phyloP scores from a whole-genome alignment of 768 basidiomycete species.

The Nidula microcarpa region DNA sequence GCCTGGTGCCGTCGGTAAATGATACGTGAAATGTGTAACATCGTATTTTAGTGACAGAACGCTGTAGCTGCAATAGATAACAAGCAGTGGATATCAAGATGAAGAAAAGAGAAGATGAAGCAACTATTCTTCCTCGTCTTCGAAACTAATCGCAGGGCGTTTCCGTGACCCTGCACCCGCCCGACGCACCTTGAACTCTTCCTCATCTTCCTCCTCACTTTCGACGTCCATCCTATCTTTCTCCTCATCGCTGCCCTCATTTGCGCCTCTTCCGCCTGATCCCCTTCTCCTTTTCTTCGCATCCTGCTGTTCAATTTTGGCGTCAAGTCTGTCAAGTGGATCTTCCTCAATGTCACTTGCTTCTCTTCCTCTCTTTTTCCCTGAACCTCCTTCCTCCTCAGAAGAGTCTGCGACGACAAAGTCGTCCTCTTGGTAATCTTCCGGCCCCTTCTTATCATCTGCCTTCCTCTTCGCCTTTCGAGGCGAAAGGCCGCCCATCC shows the following conservation, averaged over 20 bases:
- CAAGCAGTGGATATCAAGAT: too few relatives aligned
- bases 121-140: conserved; percentile 56
- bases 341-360: conserved; percentile 48
- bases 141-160: conserved; percentile 54
- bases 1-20: conserved; percentile 26
- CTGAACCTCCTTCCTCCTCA: conserved; percentile 57
- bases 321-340: conserved; percentile 67
- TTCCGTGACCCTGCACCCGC: conserved; percentile 50
- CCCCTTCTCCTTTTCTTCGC: conserved; percentile 35
- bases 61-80: too few relatives aligned
- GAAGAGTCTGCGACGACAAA: conserved; percentile 79
- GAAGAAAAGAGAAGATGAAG: background rate
- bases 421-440: conserved; percentile 79
- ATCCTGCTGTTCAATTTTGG: conserved; percentile 59
- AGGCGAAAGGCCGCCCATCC: conserved; percentile 23
- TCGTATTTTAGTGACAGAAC: background rate
- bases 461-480: conserved; percentile 46
- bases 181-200: conserved; percentile 64
- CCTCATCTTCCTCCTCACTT: conserved; percentile 72
- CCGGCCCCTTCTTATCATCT: conserved; percentile 54
- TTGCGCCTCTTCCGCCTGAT: conserved; percentile 18
- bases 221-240: conserved; percentile 67
- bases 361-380: conserved; percentile 33
- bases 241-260: conserved; percentile 24
- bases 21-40: conserved; percentile 1